Evolutionary conservation across 768 basidiomycete species (phyloP).

Genomic region (Pleurotus pulmonarius): DNA sequence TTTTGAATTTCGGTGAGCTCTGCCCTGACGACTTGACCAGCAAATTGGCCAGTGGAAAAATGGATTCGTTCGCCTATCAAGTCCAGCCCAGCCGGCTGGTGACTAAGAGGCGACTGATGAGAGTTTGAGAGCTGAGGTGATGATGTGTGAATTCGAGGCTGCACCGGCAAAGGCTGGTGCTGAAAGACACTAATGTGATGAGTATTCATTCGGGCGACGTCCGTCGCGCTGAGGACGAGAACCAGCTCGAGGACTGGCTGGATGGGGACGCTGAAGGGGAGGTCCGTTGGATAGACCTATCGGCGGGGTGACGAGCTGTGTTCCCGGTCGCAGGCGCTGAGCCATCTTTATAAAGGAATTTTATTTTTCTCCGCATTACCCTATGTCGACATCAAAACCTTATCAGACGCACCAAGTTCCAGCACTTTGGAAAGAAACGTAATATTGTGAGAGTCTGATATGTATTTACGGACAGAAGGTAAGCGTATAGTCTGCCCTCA

Average conservation of each 20-base stretch:
- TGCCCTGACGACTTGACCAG: constrained; percentile 52
- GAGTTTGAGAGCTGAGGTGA: not conserved
- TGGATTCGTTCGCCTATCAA: constrained; percentile 48
- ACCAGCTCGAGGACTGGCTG: not conserved
- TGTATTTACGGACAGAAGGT: constrained; percentile 28
- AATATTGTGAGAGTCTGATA: not conserved
- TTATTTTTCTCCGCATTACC: not conserved
- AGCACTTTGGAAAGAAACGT: not conserved
- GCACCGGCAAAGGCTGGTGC: not conserved
- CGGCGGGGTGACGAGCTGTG: not conserved
- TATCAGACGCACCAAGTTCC: constrained; percentile 2
- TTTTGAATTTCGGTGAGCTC: constrained; percentile 59
- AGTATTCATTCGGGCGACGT: not conserved
- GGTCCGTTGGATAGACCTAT: not conserved
- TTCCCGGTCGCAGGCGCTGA: constrained; percentile 6
- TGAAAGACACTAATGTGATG: constrained; percentile 6
- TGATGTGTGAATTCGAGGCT: not conserved
- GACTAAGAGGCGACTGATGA: not conserved
- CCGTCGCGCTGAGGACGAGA: not conserved
- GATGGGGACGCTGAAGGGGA: not conserved
- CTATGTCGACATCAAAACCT: not conserved
- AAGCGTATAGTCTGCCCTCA: constrained; percentile 28
- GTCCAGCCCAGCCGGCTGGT: constrained; percentile 12
- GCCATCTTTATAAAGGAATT: not conserved
- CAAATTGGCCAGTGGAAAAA: constrained; percentile 58